These are phyloP conservation scores for Backusella macrospora DNA, from an alignment of 192 early-diverging fungal genomes.

Conservation along the genomic window DNA sequence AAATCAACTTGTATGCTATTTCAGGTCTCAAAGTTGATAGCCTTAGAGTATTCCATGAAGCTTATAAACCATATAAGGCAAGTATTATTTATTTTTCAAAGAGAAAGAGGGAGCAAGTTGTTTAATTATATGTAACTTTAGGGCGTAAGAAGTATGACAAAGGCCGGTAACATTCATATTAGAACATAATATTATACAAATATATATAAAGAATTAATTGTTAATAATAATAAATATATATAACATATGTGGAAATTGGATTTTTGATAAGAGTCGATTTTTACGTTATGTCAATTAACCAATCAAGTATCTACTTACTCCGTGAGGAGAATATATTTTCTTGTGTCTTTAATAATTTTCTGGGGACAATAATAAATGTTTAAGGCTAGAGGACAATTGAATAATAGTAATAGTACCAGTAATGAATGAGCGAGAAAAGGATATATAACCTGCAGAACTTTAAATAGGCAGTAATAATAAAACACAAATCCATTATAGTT, in stretches of 20 bases:
- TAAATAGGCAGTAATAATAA: too few species aligned
- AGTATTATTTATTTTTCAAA: neutral
- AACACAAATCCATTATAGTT: too few species aligned
- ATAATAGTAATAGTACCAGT: too few species aligned
- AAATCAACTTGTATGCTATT: constrained; percentile 69
- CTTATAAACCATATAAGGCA: constrained; percentile 81
- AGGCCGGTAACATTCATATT: constrained; percentile 65
- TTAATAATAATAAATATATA: constrained; percentile 8
- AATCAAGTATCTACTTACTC: too few species aligned
- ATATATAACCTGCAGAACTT: too few species aligned
- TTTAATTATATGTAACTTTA: constrained; percentile 18
- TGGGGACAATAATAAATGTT: too few species aligned
- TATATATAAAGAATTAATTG: neutral
- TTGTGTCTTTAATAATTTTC: too few species aligned
- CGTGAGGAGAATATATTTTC: too few species aligned
- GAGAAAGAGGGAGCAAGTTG: neutral
- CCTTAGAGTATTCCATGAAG: constrained; percentile 71
- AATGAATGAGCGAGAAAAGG: too few species aligned
- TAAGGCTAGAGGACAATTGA: too few species aligned
- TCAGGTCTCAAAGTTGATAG: constrained; percentile 76
- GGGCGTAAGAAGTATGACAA: constrained; percentile 61
- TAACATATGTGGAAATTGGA: neutral
- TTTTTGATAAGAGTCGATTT: too few species aligned
- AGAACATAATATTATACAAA: constrained; percentile 47
- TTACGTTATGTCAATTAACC: too few species aligned